Evolutionary conservation across 371 early-diverging fungal species (phyloP).

Genomic region (Batrachochytrium dendrobatidis): DNA sequence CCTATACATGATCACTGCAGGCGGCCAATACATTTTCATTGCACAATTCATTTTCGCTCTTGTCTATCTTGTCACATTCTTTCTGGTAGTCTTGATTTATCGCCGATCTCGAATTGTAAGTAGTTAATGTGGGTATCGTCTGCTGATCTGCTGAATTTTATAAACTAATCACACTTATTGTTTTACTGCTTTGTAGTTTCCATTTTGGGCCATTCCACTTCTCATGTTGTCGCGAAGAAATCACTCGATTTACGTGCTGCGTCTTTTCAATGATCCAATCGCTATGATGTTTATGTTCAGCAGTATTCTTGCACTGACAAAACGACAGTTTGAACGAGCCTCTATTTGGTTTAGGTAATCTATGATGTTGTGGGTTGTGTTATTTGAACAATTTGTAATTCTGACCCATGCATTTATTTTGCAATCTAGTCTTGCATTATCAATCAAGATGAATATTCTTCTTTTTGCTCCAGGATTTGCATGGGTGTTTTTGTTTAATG

Average conservation of each 20-base stretch:
- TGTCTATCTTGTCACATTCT: conserved; percentile 60
- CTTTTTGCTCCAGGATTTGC: conserved; percentile 83
- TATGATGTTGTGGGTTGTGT: neutral
- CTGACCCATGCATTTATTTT: conserved; percentile 9
- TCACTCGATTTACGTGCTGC: conserved; percentile 83
- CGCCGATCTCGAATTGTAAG: conserved; percentile 27
- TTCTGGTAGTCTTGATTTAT: conserved; percentile 60
- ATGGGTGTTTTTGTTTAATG: conserved; percentile 50
- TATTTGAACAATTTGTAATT: neutral
- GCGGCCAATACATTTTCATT: conserved; percentile 57
- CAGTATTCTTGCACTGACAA: conserved; percentile 52
- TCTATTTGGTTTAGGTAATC: conserved; percentile 58
- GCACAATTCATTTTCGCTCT: conserved; percentile 79
- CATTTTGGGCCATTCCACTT: conserved; percentile 53
- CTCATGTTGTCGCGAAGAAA: conserved; percentile 68
- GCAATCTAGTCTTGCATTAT: conserved; percentile 64
- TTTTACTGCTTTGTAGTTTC: conserved; percentile 38
- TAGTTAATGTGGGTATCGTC: too few relatives aligned
- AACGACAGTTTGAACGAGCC: conserved; percentile 43
- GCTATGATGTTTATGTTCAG: conserved; percentile 74
- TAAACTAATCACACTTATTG: neutral
- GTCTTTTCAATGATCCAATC: conserved; percentile 87
- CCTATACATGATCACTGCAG: conserved; percentile 58
- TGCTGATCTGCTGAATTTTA: neutral
- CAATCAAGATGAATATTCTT: conserved; percentile 90